Base-by-base conservation (phyloP, 2,329 filamentous ascomycete species). In the Colletotrichum cuscutae region DNA sequence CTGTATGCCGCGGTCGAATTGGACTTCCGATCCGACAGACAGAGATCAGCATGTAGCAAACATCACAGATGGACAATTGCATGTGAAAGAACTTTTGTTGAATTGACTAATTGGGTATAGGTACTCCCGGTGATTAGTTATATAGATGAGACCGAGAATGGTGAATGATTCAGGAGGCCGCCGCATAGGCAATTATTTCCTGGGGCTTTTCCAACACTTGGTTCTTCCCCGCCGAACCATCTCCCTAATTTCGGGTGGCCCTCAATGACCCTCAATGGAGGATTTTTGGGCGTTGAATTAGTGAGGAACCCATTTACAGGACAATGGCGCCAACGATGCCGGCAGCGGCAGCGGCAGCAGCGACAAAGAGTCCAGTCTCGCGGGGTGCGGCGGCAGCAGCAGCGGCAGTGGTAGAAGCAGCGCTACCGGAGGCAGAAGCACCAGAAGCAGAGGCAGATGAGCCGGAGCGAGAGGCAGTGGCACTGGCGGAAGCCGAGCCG, bases 361-460 rank as follows among this genome's bases (percentile, higher is more conserved):
- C 71, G 15, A 71, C 28, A 19, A 73, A 32, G 2, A 73, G 12
- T n/a, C 71, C 71, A 5, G 71, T 73, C 71, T 73, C 71, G 37
- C 69, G 70, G 7, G 71, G 62, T 4, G 68, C 71, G 5, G 71
- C 68, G 1, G 62, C 60, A 1, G 53, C 30, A 2, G 56, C 32
- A 12, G 54, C n/a, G 8, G 56, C 64, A 2, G 72, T 60, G 54
- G 64, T n/a, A n/a, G 67, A 28, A 5, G 49, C 63, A 12, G 60
- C 69, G 13, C n/a, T 30, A 12, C n/a, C 57, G 12, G 57, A n/a
- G 12, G n/a, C 57, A 12, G 37, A 42, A 19, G 37, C 37, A 9
- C n/a, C 57, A 3, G 57, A n/a, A 19, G n/a, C 57, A 3, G 57
- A 24, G 35, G 64, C 57, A 24, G 54, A 42, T 15, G 57, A 58